Conservation (phyloP, 768 basidiomycete species). For the Gloeophyllum trabeum region DNA sequence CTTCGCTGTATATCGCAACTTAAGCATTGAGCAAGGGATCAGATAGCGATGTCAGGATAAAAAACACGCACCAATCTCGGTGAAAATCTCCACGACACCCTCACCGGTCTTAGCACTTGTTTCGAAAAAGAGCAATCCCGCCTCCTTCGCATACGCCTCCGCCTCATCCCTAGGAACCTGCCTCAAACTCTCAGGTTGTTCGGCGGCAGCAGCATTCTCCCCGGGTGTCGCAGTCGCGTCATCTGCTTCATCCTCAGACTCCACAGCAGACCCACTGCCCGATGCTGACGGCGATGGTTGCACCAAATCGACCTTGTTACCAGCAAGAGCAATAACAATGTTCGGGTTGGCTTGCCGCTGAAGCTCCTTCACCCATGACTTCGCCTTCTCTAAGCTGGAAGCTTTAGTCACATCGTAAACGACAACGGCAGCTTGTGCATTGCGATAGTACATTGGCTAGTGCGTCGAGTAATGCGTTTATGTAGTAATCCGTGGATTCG, state of each 20-base stretch:
- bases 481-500: too few relatives aligned
- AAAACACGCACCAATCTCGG: constrained; percentile 76
- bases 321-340: constrained; percentile 96
- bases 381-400: constrained; percentile 92
- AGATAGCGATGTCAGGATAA: too few relatives aligned
- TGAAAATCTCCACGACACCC: constrained; percentile 93
- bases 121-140: constrained; percentile 93
- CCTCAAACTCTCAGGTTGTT: constrained; percentile 62
- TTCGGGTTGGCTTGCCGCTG: constrained; percentile 98
- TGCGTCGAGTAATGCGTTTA: neutral
- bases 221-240: constrained; percentile 87
- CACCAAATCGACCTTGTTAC: constrained; percentile 94
- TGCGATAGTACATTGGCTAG: constrained; percentile 98
- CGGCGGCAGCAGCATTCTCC: constrained; percentile 39
- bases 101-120: constrained; percentile 96
- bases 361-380: constrained; percentile 99
- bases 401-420: constrained; percentile 98
- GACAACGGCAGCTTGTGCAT: constrained; percentile 95
- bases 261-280: constrained; percentile 38
- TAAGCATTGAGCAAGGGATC: too few relatives aligned
- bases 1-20: constrained; percentile 43
- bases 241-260: constrained; percentile 83
- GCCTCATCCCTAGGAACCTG: constrained; percentile 95
- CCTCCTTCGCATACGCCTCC: constrained; percentile 90
- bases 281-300: constrained; percentile 41